Percentiles rank a stretch among this genome's conserved stretches.
Evolutionary conservation across 176 grass and related monocot species (phyloP).

Genomic region (Urochloa ruziziensis): DNA sequence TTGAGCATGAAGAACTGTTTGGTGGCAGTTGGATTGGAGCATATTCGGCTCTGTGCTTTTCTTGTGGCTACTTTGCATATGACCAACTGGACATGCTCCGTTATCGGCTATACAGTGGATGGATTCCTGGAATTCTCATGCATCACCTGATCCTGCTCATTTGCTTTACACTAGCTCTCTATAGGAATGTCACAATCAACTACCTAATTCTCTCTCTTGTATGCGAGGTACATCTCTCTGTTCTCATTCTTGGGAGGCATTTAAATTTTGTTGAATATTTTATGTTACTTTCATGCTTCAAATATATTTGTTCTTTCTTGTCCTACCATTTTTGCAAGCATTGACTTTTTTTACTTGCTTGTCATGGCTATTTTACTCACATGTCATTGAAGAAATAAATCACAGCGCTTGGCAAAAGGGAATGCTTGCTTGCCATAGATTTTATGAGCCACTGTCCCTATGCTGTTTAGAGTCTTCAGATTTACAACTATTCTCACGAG

Average conservation of each 20-base stretch:
- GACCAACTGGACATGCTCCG: constrained; percentile 95
- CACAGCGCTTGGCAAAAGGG: background rate
- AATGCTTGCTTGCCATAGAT: background rate
- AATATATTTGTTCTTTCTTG: background rate
- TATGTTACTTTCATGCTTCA: background rate
- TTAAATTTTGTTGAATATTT: constrained; percentile 10
- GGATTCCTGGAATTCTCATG: constrained; percentile 81
- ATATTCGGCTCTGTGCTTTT: constrained; percentile 82
- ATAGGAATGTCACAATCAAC: constrained; percentile 90
- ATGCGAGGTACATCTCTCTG: constrained; percentile 66
- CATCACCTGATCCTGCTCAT: constrained; percentile 96
- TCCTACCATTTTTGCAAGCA: background rate
- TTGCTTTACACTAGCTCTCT: constrained; percentile 89
- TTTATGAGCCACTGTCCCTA: constrained; percentile 1
- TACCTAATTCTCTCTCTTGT: constrained; percentile 85
- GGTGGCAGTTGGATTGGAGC: constrained; percentile 69
- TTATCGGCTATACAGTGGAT: constrained; percentile 69
- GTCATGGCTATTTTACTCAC: background rate
- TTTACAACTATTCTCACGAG: background rate
- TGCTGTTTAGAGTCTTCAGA: background rate
- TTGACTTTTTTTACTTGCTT: background rate
- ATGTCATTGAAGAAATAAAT: background rate
- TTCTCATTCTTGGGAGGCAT: constrained; percentile 18
- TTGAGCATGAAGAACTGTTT: constrained; percentile 80
- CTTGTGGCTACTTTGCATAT: constrained; percentile 96